Evolutionary conservation across 2,329 filamentous ascomycete species (phyloP).

Genomic region (Ceratocystis cacaofunesta): DNA sequence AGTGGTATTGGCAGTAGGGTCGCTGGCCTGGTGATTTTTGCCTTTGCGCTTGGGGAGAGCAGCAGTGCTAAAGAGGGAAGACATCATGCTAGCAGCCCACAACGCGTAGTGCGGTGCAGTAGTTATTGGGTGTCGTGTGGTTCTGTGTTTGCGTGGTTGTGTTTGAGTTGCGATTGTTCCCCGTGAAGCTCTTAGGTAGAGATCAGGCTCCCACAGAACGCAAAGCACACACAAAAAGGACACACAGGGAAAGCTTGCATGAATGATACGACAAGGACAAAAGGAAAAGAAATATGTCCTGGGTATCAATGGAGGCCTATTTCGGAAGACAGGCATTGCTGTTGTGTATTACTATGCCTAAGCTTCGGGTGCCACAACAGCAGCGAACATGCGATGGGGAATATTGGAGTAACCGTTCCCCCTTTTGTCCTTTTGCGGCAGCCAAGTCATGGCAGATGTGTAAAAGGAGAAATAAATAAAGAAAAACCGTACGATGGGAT

Average conservation of each 20-base stretch:
- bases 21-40: neutral
- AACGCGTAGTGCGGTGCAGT: neutral
- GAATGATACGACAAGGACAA: neutral
- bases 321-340: neutral
- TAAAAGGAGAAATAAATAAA: neutral
- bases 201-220: too few species aligned
- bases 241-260: too few species aligned
- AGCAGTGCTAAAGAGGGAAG: slow-evolving; percentile 10
- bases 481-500: neutral
- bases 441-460: neutral
- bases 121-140: neutral
- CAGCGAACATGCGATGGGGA: neutral
- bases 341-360: neutral
- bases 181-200: neutral
- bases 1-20: neutral
- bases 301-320: neutral
- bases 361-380: neutral
- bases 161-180: neutral
- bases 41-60: slow-evolving; percentile 11
- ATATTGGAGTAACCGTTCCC: neutral
- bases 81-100: slow-evolving; percentile 11
- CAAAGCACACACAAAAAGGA: too few species aligned
- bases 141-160: neutral
- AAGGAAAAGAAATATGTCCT: neutral
- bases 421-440: neutral